Percentiles rank a stretch among this genome's conserved stretches.
Evolutionary conservation across 2,329 filamentous ascomycete species (phyloP).

Genomic region (Aspergillaceae sp.): DNA sequence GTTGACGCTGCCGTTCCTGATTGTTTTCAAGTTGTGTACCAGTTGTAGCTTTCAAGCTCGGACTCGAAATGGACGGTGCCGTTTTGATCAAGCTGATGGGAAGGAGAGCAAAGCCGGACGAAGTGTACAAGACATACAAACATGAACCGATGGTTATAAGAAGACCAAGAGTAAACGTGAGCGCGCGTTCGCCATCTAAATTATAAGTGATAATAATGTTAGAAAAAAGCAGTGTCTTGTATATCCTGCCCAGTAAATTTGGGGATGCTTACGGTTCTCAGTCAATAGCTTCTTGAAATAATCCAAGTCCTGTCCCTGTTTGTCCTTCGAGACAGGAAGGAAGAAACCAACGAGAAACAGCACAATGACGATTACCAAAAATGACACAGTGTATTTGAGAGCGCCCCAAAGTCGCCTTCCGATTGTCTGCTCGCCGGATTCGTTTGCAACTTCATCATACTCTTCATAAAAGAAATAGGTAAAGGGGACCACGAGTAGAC

Average conservation of each 20-base stretch:
- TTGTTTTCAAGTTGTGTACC: conserved; percentile 76
- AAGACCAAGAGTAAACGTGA: conserved; percentile 84
- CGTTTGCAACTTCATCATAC: conserved; percentile 81
- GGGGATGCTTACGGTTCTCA: conserved; percentile 57
- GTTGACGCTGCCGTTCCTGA: conserved; percentile 80
- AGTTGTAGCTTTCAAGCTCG: conserved; percentile 67
- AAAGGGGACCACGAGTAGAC: conserved; percentile 83
- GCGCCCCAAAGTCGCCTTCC: conserved; percentile 70
- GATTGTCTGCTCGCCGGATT: conserved; percentile 66
- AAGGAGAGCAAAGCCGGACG: conserved; percentile 76
- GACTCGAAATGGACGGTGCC: conserved; percentile 74
- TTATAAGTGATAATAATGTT: conserved; percentile 5
- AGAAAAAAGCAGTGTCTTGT: background rate
- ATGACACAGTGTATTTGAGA: conserved; percentile 81
- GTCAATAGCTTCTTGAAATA: conserved; percentile 80
- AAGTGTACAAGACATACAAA: conserved; percentile 82
- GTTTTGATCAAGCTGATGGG: conserved; percentile 89
- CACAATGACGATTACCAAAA: conserved; percentile 63
- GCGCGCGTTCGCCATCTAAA: conserved; percentile 73
- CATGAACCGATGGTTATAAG: conserved; percentile 78
- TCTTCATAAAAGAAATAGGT: conserved; percentile 98
- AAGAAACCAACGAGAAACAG: conserved; percentile 93
- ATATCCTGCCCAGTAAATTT: background rate
- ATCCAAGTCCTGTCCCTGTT: conserved; percentile 65
- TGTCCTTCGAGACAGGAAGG: conserved; percentile 66